A percentile compares a stretch with the other conserved stretches of the same genome.
These are phyloP conservation scores for Fusarium tricinctum DNA, from an alignment of 2,329 filamentous ascomycete species.

Conservation along the genomic window DNA sequence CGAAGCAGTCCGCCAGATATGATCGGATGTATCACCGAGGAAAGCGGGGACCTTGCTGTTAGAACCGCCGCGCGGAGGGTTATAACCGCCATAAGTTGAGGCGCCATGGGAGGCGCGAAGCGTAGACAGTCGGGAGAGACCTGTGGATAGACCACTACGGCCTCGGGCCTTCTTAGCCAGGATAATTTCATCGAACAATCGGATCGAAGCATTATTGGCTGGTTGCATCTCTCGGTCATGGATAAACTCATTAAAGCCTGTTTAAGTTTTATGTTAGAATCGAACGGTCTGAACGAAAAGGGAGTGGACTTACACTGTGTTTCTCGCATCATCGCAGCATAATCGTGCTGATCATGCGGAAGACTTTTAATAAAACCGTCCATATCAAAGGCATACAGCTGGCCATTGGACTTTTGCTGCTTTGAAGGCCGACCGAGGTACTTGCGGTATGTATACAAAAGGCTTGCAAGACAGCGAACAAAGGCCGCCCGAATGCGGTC, in stretches of 20 bases:
- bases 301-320: slow-evolving; percentile 70
- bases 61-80: slow-evolving; percentile 53
- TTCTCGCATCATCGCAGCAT: slow-evolving; percentile 73
- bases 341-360: slow-evolving; percentile 75
- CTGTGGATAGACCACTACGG: slow-evolving; percentile 74
- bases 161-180: slow-evolving; percentile 80
- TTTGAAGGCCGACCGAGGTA: slow-evolving; percentile 70
- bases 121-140: slow-evolving; percentile 72
- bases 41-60: slow-evolving; percentile 67
- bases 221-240: slow-evolving; percentile 80
- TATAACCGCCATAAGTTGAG: slow-evolving; percentile 58
- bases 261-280: slow-evolving; percentile 30
- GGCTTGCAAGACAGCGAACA: slow-evolving; percentile 74
- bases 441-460: slow-evolving; percentile 76
- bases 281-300: background rate
- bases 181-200: slow-evolving; percentile 87
- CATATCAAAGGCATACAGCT: slow-evolving; percentile 75
- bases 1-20: slow-evolving; percentile 81
- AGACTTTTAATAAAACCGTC: slow-evolving; percentile 74
- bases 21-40: slow-evolving; percentile 79
- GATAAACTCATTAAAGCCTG: slow-evolving; percentile 83
- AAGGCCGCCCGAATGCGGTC: slow-evolving; percentile 75
- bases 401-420: slow-evolving; percentile 72
- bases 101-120: slow-evolving; percentile 69
- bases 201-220: slow-evolving; percentile 73